Evolutionary conservation across 1,284 basidiomycete genomes (phyloP).

Genomic region (Ustilago tritici): DNA sequence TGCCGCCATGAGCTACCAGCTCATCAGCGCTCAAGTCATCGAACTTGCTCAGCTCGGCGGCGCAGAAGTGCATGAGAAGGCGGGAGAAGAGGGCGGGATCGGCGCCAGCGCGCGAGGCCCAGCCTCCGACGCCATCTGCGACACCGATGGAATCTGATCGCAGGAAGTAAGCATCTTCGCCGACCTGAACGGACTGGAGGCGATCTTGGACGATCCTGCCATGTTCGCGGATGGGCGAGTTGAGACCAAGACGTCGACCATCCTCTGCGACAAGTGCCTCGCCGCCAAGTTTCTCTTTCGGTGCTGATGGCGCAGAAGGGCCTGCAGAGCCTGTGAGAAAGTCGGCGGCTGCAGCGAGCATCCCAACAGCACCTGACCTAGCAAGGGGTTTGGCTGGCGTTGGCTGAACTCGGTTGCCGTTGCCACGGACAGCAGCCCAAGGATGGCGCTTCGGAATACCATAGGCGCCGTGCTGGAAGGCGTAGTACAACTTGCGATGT

Average conservation of each 20-base stretch:
- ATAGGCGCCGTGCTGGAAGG: conserved; percentile 70
- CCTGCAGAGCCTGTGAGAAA: conserved; percentile 52
- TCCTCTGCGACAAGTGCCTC: conserved; percentile 28
- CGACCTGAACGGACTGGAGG: conserved; percentile 77
- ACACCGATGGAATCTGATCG: conserved; percentile 84
- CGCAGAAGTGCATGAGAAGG: conserved; percentile 87
- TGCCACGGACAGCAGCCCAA: conserved; percentile 52
- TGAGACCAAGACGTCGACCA: conserved; percentile 49
- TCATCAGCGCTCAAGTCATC: conserved; percentile 41
- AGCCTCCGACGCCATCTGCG: conserved; percentile 89
- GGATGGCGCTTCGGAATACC: conserved; percentile 71
- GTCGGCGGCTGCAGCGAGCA: conserved; percentile 64
- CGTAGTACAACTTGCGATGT: conserved; percentile 38
- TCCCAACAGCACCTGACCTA: conserved; percentile 54
- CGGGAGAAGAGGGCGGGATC: conserved; percentile 83
- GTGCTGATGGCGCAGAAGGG: conserved; percentile 15
- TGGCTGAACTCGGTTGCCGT: conserved; percentile 55
- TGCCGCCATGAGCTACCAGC: conserved; percentile 49
- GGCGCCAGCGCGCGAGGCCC: conserved; percentile 74
- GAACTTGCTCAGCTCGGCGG: conserved; percentile 72
- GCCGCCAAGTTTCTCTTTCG: conserved; percentile 39
- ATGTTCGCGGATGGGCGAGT: conserved; percentile 62
- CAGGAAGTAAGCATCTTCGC: conserved; percentile 88
- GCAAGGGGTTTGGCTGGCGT: conserved; percentile 25
- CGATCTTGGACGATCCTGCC: conserved; percentile 64